Evolutionary conservation across 306 rosid species (phyloP).

Genomic region (Vachellia pachyceras): DNA sequence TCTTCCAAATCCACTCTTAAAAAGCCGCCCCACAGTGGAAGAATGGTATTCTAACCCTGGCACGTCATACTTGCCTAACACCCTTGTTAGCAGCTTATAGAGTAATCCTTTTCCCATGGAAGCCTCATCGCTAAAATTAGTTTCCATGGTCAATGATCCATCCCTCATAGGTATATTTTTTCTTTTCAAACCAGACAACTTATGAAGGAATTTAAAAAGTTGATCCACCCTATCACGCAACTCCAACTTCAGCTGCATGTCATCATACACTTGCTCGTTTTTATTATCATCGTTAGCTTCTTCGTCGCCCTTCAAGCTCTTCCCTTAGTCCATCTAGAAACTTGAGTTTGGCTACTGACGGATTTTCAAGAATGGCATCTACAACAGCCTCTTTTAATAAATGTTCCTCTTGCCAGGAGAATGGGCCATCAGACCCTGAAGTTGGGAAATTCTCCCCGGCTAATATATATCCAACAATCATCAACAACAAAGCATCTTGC

Average conservation of each 20-base stretch:
- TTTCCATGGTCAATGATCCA: conserved; percentile 58
- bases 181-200: conserved; percentile 67
- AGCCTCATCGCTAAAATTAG: conserved; percentile 61
- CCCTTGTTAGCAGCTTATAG: conserved; percentile 69
- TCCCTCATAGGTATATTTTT: conserved; percentile 68
- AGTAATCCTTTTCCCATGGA: conserved; percentile 71
- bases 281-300: conserved; percentile 60
- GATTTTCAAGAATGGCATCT: conserved; percentile 86
- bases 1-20: conserved; percentile 92
- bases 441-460: conserved; percentile 94
- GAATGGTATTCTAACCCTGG: conserved; percentile 92
- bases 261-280: conserved; percentile 61
- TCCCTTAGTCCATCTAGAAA: conserved; percentile 81
- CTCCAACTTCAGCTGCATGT: conserved; percentile 92
- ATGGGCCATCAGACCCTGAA: conserved; percentile 86
- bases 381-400: conserved; percentile 82
- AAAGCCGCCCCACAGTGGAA: conserved; percentile 88
- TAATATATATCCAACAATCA: conserved; percentile 78
- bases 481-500: conserved; percentile 82
- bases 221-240: conserved; percentile 88
- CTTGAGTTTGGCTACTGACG: conserved; percentile 67
- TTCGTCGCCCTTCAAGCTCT: conserved; percentile 95
- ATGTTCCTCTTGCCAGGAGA: conserved; percentile 98
- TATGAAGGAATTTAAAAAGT: conserved; percentile 85
- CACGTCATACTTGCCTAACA: conserved; percentile 69